Evolutionary conservation across 129 eudicot genomes (phyloP), one percentile per base, ranked within the genome.

Genomic region (Lactuca saligna): DNA sequence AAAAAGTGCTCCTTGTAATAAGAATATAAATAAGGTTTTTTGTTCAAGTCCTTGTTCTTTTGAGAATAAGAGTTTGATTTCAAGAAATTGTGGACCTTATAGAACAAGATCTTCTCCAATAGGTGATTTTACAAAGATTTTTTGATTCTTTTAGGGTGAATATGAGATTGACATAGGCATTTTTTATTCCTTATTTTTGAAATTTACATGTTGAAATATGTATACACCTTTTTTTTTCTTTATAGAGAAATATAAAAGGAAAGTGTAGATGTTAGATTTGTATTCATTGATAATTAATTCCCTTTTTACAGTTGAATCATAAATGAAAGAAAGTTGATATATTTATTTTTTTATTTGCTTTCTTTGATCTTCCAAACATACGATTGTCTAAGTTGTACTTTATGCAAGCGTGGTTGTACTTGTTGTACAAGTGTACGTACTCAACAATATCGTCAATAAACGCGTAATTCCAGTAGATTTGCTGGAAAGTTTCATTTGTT

Each of bases 1-100:
- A 57, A 85, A 91, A 78, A 86, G 83, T 65, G 71, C 87, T 17
- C 73, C 85, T 41, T 75, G 79, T 17, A 63, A 31, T 61, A 76
- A 61, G 66, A 32, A 29, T n/a, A 42, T 60, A n/a, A 62, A 68
- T 39, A 61, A 61, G 46, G 12, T 61, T 17, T 61, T 35, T n/a
- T 66, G 33, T 16, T 42, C 59, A 2, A 20, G 58, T 54, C 60
- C 72, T 15, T 69, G 70, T 58, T 74, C 76, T 14, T 49, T 57
- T 6, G 51, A 67, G 41, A 73, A 46, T 12, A 53, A 54, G 20
- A 65, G 68, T 69, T 67, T 73, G 56, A 59, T 79, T 44, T 68
- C 73, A 57, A 75, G 65, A 53, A 68, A 63, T 41, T 50, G 29
- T 64, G 73, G 61, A 56, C 82, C 79, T 50, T 73, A 35, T 25